Conservation (phyloP, 805 yeast species). For the Schizosaccharomyces octosporus region DNA sequence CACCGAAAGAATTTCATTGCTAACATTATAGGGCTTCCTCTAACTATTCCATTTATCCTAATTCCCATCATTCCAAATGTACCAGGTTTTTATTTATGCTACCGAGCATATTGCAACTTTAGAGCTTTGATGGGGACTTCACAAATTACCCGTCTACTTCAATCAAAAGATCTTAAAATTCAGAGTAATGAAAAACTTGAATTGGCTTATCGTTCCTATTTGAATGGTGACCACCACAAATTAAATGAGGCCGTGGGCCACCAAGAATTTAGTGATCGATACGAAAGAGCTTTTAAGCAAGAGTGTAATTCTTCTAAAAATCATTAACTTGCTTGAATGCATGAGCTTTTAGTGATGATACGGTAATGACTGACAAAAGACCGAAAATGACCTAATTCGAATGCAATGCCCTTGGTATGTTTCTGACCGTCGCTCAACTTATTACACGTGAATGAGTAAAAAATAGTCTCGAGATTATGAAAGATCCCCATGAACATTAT, state of each 20-base stretch:
- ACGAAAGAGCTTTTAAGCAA: not conserved
- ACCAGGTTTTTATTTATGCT: not conserved
- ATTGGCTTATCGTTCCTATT: not conserved
- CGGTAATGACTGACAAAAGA: too few species aligned
- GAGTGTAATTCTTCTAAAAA: not conserved
- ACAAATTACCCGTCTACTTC: not conserved
- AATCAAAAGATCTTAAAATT: not conserved
- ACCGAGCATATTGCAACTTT: not conserved
- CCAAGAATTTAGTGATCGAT: not conserved
- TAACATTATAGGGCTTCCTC: not conserved
- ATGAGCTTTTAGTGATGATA: too few species aligned
- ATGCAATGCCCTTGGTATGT: too few species aligned
- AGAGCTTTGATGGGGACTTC: not conserved
- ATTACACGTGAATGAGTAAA: too few species aligned
- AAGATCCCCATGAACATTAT: too few species aligned
- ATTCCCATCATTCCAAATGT: constrained; percentile 1
- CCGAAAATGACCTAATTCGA: too few species aligned
- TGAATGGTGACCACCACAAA: not conserved
- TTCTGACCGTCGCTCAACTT: too few species aligned
- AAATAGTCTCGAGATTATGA: too few species aligned
- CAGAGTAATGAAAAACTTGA: not conserved
- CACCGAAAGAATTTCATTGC: not conserved
- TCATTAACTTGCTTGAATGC: too few species aligned
- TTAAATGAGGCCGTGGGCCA: not conserved
- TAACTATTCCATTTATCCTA: not conserved